Conservation (phyloP, 2,329 filamentous ascomycete genomes). For the Beauveria caledonica region DNA sequence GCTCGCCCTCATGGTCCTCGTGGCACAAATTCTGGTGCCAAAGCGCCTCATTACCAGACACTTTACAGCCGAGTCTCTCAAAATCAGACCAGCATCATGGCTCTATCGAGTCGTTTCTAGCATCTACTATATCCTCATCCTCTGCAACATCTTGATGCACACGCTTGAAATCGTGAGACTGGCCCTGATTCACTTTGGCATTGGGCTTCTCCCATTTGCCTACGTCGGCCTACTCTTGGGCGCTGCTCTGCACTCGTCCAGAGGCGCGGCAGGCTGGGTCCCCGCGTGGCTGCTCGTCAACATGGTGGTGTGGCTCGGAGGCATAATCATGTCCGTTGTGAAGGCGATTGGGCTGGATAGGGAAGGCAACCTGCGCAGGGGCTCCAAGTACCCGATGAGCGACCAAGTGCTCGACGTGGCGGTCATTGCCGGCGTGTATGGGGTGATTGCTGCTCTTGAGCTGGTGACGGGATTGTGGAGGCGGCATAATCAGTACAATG, state of each 20-base stretch:
- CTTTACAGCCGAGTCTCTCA: background rate
- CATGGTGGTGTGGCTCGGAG: slow-evolving; percentile 7
- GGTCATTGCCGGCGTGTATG: slow-evolving; percentile 9
- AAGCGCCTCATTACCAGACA: background rate
- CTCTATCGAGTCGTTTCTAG: background rate
- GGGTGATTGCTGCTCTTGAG: background rate
- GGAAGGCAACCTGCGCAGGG: background rate
- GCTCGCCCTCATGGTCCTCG: slow-evolving; percentile 1
- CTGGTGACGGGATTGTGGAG: background rate
- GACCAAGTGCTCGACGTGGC: slow-evolving; percentile 9
- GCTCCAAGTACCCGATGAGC: slow-evolving; percentile 8
- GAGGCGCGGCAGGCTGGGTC: background rate
- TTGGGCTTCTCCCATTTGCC: slow-evolving; percentile 7
- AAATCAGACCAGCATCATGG: background rate
- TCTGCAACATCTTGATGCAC: slow-evolving; percentile 5
- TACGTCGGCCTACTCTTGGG: slow-evolving; percentile 4
- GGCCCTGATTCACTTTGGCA: slow-evolving; percentile 1
- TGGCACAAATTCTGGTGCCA: background rate
- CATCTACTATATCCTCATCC: slow-evolving; percentile 4
- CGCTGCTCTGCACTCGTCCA: background rate
- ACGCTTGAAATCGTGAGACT: slow-evolving; percentile 9
- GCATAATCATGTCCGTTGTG: background rate
- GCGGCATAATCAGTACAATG: background rate
- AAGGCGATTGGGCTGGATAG: slow-evolving; percentile 2
- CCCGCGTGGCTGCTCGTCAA: slow-evolving; percentile 2